Evolutionary conservation across 2,329 filamentous ascomycete genomes (phyloP).

Genomic region (Xylariaceae sp.): DNA sequence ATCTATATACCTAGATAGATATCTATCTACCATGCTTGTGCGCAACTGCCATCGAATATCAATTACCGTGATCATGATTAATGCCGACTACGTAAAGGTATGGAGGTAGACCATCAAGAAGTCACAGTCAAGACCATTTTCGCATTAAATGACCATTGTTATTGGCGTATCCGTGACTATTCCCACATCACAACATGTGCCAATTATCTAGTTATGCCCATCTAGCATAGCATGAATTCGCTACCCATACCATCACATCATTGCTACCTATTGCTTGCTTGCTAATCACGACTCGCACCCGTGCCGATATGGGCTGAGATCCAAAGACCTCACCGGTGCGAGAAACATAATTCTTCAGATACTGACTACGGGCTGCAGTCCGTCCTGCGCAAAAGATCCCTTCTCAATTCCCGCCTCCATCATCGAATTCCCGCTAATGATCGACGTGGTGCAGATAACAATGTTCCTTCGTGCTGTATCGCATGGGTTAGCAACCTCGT

Average conservation of each 20-base stretch:
- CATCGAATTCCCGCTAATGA: conserved; percentile 83
- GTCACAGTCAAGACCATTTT: background rate
- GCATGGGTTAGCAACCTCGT: conserved; percentile 10
- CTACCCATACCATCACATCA: conserved; percentile 1
- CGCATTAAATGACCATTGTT: background rate
- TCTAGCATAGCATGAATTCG: background rate
- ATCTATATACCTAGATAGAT: too few species aligned
- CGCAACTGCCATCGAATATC: too few species aligned
- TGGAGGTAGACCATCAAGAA: too few species aligned
- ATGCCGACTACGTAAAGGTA: too few species aligned
- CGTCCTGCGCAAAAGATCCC: conserved; percentile 50
- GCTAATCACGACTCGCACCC: background rate
- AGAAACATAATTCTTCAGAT: conserved; percentile 8
- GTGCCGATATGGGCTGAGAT: background rate
- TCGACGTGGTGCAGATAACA: conserved; percentile 85
- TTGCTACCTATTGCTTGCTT: background rate
- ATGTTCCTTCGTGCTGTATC: conserved; percentile 65
- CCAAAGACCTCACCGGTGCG: background rate
- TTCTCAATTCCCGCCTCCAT: conserved; percentile 81
- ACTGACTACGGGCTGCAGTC: conserved; percentile 18
- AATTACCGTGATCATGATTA: too few species aligned
- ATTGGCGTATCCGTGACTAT: background rate
- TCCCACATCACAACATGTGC: background rate
- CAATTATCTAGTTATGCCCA: background rate
- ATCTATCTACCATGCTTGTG: too few species aligned